Evolutionary conservation across 2,329 filamentous ascomycete genomes (phyloP), one percentile per base, ranked within the genome.

Genomic region (Graphilbum fragrans): DNA sequence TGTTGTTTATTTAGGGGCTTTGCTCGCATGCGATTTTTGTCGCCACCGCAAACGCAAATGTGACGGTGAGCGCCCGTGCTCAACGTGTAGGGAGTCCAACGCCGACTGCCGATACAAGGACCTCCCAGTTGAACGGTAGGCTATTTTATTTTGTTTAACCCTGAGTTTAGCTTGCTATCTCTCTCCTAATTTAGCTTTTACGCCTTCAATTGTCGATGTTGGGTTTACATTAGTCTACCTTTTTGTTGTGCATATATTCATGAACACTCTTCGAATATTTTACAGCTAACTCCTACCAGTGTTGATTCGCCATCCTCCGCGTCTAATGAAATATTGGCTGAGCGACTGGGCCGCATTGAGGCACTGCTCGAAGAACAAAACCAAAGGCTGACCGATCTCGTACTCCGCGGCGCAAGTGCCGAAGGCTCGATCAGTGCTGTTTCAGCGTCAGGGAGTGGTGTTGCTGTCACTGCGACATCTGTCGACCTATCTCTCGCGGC

Each of bases 11-110:
- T 38, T 38, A 63, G 60, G 60, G 22, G 59, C 59, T 35, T 52
- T 61, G 20, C 50, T 64, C 46, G 61, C 61, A 41, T 64, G 60
- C 48, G 60, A 64, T 47, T 63, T 63, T 44, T 63, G 60, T 48
- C 48, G 60, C 35, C 55, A 61, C 43, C 53, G 60, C 23, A 63
- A 63, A 46, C 53, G 58, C 41, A 51, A 58, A 41, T 63, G 60
- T 47, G 58, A 62, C 41, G 60, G 60, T 29, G 56, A 61, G 41
- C 54, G 50, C 32, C 60, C 60, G 8, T 63, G 60, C 43, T 59
- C 58, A 35, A 62, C 59, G 3, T 63, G 60, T 44, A 49, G 49
- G 33, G 59, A 62, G 34, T 59, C 58, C 20, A 58, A 57, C 22
- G 60, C 60, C 33, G 57, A 61, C 43, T 63, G 60, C 39, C 54